Percentiles rank a stretch among this genome's conserved stretches.
These are phyloP conservation scores for Blastomyces gilchristii DNA, from an alignment of 2,329 filamentous ascomycete genomes.

Conservation along the genomic window DNA sequence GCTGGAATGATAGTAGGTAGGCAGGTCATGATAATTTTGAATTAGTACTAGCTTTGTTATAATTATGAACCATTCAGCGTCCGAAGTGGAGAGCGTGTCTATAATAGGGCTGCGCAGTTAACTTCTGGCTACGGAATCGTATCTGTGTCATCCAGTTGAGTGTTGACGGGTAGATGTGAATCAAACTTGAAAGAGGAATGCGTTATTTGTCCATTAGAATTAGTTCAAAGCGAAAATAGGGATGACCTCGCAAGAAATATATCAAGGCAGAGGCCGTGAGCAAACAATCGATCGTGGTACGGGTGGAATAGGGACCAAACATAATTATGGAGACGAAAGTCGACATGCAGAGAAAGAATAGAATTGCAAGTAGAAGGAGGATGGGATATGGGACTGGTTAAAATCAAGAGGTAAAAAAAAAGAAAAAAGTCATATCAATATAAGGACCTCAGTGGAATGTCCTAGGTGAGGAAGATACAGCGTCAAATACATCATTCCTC, in stretches of 20 bases:
- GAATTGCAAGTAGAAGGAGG: background rate
- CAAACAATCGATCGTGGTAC: background rate
- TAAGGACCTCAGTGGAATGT: background rate
- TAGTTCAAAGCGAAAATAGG: background rate
- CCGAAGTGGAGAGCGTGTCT: background rate
- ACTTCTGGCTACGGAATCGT: background rate
- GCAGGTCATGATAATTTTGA: background rate
- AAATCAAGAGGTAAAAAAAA: background rate
- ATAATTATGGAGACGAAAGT: background rate
- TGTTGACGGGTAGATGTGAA: background rate
- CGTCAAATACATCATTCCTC: conserved; percentile 69
- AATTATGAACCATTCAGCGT: background rate
- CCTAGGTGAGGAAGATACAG: conserved; percentile 13
- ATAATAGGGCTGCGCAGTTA: background rate
- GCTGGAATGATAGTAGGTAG: background rate
- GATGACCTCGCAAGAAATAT: background rate
- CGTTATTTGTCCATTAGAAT: background rate
- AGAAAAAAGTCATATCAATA: background rate
- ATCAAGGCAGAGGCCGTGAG: background rate
- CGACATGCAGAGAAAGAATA: background rate
- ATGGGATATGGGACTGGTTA: background rate
- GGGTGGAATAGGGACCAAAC: background rate
- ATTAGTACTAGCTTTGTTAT: background rate
- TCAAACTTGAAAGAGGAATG: background rate
- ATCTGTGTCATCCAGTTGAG: background rate